Percentiles rank a stretch among this genome's conserved stretches.
These are phyloP conservation scores for Monilinia laxa DNA, from an alignment of 2,329 filamentous ascomycete species.

Conservation along the genomic window DNA sequence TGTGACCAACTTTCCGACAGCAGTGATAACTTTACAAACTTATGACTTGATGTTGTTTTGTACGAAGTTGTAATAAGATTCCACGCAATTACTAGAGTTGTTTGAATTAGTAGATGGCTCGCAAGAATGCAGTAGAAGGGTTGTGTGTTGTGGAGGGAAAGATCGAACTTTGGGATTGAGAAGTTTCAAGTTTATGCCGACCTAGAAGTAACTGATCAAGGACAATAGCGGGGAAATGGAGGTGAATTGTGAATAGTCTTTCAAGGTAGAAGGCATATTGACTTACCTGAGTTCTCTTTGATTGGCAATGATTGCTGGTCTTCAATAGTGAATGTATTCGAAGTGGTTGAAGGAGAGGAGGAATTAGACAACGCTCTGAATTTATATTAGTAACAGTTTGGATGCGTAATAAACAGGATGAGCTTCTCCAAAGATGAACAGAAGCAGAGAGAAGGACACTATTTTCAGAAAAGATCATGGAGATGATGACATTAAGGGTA, in stretches of 20 bases:
- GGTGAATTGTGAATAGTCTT: conserved; percentile 3
- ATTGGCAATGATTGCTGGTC: neutral
- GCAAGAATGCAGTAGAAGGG: neutral
- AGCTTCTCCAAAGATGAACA: neutral
- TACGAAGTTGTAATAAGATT: neutral
- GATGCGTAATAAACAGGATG: neutral
- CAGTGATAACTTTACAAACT: neutral
- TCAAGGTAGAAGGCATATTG: neutral
- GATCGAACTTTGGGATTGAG: neutral
- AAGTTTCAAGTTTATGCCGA: neutral
- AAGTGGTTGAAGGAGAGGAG: neutral
- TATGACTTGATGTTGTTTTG: neutral
- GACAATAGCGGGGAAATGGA: neutral
- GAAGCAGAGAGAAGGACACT: neutral
- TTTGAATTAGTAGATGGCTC: neutral
- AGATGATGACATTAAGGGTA: neutral
- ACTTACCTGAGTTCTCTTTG: neutral
- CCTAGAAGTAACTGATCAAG: neutral
- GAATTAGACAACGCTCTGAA: neutral
- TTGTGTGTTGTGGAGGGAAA: neutral
- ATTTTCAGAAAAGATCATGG: neutral
- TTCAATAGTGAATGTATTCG: neutral
- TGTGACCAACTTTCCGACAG: too few species aligned
- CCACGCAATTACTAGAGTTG: neutral
- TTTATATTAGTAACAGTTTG: neutral